These are phyloP conservation scores for Psilocybe tampanensis DNA, from an alignment of 768 basidiomycete genomes.

Conservation along the genomic window DNA sequence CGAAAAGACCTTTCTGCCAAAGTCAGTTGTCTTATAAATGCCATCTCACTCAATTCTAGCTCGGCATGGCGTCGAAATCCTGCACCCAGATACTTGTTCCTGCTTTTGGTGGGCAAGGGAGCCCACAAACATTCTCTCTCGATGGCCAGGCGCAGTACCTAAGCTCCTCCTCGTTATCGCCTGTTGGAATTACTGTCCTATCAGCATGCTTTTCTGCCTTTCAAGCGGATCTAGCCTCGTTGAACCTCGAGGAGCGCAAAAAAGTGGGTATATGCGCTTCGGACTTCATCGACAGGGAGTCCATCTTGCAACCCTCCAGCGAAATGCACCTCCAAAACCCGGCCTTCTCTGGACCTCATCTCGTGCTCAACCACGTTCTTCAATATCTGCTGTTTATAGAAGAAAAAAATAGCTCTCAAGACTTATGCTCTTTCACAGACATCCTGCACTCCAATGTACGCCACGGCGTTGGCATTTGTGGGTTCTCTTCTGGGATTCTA, in stretches of 20 bases:
- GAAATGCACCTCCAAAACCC: constrained; percentile 45
- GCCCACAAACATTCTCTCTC: constrained; percentile 24
- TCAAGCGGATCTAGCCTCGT: constrained; percentile 45
- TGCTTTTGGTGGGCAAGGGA: constrained; percentile 62
- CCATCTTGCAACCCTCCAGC: constrained; percentile 40
- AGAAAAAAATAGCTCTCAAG: background rate
- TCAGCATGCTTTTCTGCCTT: constrained; percentile 54
- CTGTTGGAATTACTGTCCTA: constrained; percentile 45
- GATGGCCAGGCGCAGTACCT: constrained; percentile 11
- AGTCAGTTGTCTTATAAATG: constrained; percentile 10
- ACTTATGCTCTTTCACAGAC: constrained; percentile 23
- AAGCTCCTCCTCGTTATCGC: constrained; percentile 30
- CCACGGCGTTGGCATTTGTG: constrained; percentile 42
- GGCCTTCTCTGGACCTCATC: constrained; percentile 46
- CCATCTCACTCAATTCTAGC: background rate
- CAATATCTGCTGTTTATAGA: constrained; percentile 52
- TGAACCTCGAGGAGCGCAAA: constrained; percentile 39
- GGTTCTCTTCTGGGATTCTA: constrained; percentile 61
- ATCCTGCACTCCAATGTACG: constrained; percentile 34
- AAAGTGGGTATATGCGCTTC: constrained; percentile 38
- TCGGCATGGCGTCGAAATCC: constrained; percentile 2
- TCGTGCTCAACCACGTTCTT: constrained; percentile 55
- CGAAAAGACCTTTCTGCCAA: background rate
- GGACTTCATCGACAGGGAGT: constrained; percentile 44
- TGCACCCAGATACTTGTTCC: constrained; percentile 36